phyloP scores from a whole-genome alignment of 176 grass and related monocot genomes.

The Zoysia pacifica region DNA sequence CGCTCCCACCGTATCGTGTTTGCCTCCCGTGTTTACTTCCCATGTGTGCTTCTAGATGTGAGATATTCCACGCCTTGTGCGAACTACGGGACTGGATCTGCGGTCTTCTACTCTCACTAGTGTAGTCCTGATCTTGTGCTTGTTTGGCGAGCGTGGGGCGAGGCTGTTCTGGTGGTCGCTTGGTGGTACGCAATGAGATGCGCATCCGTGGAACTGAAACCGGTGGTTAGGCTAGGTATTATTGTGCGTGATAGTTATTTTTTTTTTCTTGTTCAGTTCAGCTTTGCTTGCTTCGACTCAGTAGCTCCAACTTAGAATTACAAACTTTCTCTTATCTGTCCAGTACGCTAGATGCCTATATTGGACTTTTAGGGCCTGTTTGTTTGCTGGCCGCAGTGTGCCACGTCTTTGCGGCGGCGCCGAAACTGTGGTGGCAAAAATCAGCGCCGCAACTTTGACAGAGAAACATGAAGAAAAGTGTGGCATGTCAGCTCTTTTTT shows the following conservation, averaged over 20 bases:
- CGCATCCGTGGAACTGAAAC: not conserved
- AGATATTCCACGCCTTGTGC: not conserved
- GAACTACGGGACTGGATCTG: slow-evolving; percentile 17
- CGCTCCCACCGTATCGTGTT: not conserved
- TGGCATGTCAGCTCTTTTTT: too few species aligned
- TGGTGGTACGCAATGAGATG: slow-evolving; percentile 6
- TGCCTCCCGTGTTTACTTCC: not conserved
- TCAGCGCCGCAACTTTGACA: too few species aligned
- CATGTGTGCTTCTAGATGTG: not conserved
- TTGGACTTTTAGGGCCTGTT: not conserved
- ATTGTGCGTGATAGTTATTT: not conserved
- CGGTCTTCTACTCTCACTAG: not conserved
- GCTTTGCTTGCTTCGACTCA: not conserved
- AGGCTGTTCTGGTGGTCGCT: not conserved
- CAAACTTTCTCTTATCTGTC: not conserved
- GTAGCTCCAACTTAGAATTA: not conserved
- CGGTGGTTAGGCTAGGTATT: not conserved
- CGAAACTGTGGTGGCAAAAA: too few species aligned
- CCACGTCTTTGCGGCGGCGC: too few species aligned
- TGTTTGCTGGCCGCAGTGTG: too few species aligned
- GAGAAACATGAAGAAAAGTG: too few species aligned
- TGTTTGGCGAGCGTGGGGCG: not conserved
- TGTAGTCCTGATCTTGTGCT: not conserved
- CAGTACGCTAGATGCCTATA: not conserved
- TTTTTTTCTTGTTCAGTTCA: not conserved